phyloP scores from a whole-genome alignment of 2,329 filamentous ascomycete genomes.

The Neoarthrinium moseri region DNA sequence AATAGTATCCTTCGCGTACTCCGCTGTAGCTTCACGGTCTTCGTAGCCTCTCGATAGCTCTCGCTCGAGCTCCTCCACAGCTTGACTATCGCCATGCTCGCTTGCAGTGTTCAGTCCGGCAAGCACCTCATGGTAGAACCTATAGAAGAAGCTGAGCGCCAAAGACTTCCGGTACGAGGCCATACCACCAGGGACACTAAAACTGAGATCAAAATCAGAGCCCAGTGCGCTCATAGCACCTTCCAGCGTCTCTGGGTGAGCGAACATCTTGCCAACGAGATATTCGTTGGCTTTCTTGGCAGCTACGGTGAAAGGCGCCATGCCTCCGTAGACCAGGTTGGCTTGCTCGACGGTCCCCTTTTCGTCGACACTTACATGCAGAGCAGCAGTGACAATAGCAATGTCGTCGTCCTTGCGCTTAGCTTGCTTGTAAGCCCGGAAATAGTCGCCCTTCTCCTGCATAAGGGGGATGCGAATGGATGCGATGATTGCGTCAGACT shows the following conservation, averaged over 20 bases:
- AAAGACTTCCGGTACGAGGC: constrained; percentile 91
- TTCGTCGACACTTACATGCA: constrained; percentile 71
- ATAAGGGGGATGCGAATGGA: constrained; percentile 83
- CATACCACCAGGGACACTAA: constrained; percentile 95
- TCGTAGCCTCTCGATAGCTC: constrained; percentile 78
- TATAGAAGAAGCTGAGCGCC: constrained; percentile 92
- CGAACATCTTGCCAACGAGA: constrained; percentile 74
- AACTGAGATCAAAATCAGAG: constrained; percentile 82
- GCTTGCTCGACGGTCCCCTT: constrained; percentile 69
- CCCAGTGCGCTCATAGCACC: constrained; percentile 88
- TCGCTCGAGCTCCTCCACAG: constrained; percentile 80
- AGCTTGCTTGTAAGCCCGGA: constrained; percentile 90
- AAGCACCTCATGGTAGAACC: constrained; percentile 90
- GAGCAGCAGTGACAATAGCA: constrained; percentile 88
- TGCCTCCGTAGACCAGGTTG: constrained; percentile 88
- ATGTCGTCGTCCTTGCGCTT: constrained; percentile 99
- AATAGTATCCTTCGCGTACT: constrained; percentile 79
- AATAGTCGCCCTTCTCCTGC: constrained; percentile 73
- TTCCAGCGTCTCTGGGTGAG: constrained; percentile 80
- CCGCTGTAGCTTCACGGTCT: constrained; percentile 70
- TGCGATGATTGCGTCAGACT: constrained; percentile 79
- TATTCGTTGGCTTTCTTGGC: constrained; percentile 77
- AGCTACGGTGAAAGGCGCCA: constrained; percentile 88
- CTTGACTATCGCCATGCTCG: constrained; percentile 64
- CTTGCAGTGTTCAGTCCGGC: constrained; percentile 52